phyloP scores from a whole-genome alignment of 306 rosid genomes.

The Phaseolus lunatus region DNA sequence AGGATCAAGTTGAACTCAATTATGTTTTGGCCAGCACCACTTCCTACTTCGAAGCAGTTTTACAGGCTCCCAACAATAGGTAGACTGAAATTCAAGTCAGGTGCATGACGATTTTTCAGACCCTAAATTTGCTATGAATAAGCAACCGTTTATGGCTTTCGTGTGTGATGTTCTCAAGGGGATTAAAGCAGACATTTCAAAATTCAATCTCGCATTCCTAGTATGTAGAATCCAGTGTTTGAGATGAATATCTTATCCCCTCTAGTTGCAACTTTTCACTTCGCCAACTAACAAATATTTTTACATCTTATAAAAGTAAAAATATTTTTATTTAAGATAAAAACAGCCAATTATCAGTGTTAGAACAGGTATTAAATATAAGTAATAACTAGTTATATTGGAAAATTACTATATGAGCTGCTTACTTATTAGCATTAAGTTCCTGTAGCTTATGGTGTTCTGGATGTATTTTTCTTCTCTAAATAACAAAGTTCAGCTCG shows the following conservation, averaged over 20 bases:
- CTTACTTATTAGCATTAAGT: too few relatives aligned
- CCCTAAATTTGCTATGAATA: background rate
- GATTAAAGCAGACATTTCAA: background rate
- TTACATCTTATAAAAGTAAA: too few relatives aligned
- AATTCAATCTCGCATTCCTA: background rate
- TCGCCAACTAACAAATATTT: background rate
- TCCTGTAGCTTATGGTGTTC: too few relatives aligned
- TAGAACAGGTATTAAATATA: too few relatives aligned
- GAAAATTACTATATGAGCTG: too few relatives aligned
- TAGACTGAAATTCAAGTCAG: constrained; percentile 3
- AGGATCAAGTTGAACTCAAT: background rate
- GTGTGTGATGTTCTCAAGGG: background rate
- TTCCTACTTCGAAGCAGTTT: background rate
- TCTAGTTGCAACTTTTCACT: background rate
- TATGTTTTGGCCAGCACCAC: background rate
- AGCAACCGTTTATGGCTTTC: background rate
- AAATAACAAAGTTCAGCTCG: too few relatives aligned
- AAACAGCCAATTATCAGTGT: too few relatives aligned
- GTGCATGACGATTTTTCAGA: background rate
- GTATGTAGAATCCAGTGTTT: background rate
- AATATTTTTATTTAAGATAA: too few relatives aligned
- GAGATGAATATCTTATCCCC: background rate
- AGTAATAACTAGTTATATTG: too few relatives aligned
- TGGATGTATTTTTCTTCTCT: too few relatives aligned
- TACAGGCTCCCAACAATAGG: background rate